Conservation (phyloP, 306 rosid species). For the Malus sieversii region DNA sequence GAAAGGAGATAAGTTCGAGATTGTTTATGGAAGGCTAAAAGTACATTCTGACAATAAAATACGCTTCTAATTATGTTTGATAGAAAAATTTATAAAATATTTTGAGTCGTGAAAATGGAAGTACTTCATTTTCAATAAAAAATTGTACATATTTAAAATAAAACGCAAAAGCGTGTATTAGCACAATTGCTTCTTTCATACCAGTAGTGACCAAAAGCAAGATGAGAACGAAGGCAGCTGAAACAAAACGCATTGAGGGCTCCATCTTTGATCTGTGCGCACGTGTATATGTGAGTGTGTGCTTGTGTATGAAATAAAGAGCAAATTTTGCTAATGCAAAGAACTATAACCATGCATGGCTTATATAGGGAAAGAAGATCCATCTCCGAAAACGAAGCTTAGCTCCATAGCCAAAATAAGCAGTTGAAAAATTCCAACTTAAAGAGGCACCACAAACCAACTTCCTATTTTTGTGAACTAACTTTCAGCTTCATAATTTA, state of each 20-base stretch:
- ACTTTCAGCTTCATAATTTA: background rate
- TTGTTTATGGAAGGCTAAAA: background rate
- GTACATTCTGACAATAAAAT: background rate
- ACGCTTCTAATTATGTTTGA: background rate
- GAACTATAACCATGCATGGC: background rate
- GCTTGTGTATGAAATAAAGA: background rate
- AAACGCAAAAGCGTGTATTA: background rate
- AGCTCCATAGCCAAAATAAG: background rate
- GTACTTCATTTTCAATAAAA: background rate
- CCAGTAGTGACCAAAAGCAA: background rate
- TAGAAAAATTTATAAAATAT: no score
- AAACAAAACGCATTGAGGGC: constrained; percentile 15
- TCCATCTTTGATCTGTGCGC: constrained; percentile 7
- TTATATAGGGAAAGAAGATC: background rate
- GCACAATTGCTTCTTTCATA: background rate
- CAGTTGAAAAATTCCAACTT: background rate
- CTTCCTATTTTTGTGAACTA: background rate
- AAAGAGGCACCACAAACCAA: background rate
- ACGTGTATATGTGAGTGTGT: background rate
- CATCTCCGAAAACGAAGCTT: background rate
- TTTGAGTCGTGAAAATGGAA: background rate
- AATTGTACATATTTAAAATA: background rate
- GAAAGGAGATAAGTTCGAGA: background rate
- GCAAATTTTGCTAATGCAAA: background rate
- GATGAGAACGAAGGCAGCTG: constrained; percentile 26